Conservation (phyloP, 768 basidiomycete genomes). For the Lanmaoa pseudosensibilis region DNA sequence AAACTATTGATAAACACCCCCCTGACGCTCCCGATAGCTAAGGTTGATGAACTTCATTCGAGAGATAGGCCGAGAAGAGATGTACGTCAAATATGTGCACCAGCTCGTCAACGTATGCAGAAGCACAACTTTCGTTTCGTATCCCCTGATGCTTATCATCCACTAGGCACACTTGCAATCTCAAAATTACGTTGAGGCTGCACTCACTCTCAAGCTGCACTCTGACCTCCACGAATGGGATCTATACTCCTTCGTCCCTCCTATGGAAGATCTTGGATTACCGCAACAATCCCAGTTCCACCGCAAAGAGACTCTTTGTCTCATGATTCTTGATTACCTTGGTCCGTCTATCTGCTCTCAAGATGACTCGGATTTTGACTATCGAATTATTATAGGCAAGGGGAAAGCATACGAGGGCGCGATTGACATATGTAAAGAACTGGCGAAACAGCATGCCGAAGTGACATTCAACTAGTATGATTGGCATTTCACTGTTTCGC, state of each 20-base stretch:
- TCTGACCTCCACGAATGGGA: slow-evolving; percentile 94
- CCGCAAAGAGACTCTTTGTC: slow-evolving; percentile 88
- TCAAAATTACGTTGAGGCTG: slow-evolving; percentile 91
- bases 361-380: slow-evolving; percentile 2
- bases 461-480: slow-evolving; percentile 89
- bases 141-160: slow-evolving; percentile 13
- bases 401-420: slow-evolving; percentile 98
- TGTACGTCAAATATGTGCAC: slow-evolving; percentile 95
- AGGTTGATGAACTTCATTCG: slow-evolving; percentile 93
- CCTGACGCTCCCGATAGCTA: slow-evolving; percentile 46
- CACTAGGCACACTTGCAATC: slow-evolving; percentile 81
- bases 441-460: slow-evolving; percentile 84
- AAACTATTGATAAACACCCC: background rate
- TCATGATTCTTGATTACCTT: slow-evolving; percentile 91
- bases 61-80: slow-evolving; percentile 87
- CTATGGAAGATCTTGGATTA: slow-evolving; percentile 86
- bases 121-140: background rate
- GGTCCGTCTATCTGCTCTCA: slow-evolving; percentile 44
- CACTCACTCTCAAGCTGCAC: slow-evolving; percentile 88
- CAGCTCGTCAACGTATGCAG: slow-evolving; percentile 81
- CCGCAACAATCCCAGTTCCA: slow-evolving; percentile 94
- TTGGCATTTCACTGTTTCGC: background rate
- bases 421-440: slow-evolving; percentile 89
- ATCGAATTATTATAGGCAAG: slow-evolving; percentile 54
- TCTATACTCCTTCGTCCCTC: slow-evolving; percentile 72